Evolutionary conservation across 495 filamentous ascomycete genomes (phyloP).

Genomic region (Neurospora sp.): DNA sequence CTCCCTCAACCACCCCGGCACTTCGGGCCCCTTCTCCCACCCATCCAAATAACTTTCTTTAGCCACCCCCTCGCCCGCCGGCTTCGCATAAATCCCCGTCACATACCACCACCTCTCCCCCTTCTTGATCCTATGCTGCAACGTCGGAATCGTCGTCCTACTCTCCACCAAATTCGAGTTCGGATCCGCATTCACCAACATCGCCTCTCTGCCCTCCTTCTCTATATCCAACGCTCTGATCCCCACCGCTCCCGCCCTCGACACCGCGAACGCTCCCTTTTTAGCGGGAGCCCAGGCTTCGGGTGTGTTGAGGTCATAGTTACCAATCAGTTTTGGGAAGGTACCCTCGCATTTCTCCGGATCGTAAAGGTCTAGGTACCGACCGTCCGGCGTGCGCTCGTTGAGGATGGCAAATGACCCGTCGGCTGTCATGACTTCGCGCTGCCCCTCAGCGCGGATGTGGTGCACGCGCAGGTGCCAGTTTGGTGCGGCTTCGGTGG

Average conservation of each 20-base stretch:
- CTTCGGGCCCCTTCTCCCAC: slow-evolving; percentile 43
- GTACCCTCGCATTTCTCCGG: slow-evolving; percentile 34
- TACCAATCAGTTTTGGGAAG: slow-evolving; percentile 41
- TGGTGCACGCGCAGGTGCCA: slow-evolving; percentile 62
- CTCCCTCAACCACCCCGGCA: slow-evolving; percentile 46
- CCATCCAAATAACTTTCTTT: slow-evolving; percentile 37
- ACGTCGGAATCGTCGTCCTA: slow-evolving; percentile 57
- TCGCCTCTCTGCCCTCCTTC: slow-evolving; percentile 35
- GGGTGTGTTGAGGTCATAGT: slow-evolving; percentile 42
- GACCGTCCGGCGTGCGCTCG: slow-evolving; percentile 45
- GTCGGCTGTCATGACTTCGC: slow-evolving; percentile 57
- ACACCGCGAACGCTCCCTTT: slow-evolving; percentile 52
- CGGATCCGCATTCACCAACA: slow-evolving; percentile 61
- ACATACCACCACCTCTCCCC: slow-evolving; percentile 42
- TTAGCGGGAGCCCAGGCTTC: slow-evolving; percentile 46
- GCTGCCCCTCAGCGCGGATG: slow-evolving; percentile 40
- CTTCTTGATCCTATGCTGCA: slow-evolving; percentile 40
- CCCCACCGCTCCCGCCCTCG: slow-evolving; percentile 54
- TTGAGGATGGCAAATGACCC: slow-evolving; percentile 63
- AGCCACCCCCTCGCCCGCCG: slow-evolving; percentile 26
- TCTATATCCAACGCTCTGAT: slow-evolving; percentile 47
- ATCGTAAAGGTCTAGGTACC: slow-evolving; percentile 46
- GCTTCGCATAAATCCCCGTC: slow-evolving; percentile 41
- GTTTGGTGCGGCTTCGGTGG: slow-evolving; percentile 40
- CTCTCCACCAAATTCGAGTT: slow-evolving; percentile 68